These are phyloP conservation scores for Porphyrellus cyaneotinctus DNA, from an alignment of 768 basidiomycete species.

Conservation along the genomic window DNA sequence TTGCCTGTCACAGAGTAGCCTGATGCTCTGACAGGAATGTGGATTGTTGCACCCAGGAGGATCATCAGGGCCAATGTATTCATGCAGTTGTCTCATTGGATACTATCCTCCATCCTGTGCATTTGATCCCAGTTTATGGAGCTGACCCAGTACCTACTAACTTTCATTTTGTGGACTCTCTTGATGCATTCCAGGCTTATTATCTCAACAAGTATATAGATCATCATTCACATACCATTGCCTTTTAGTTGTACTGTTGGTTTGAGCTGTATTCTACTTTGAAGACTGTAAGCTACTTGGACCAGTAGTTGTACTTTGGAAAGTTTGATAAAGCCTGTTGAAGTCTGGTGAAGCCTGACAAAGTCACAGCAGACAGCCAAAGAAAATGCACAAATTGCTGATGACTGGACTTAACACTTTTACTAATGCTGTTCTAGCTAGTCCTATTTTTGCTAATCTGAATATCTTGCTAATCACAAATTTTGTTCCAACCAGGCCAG, in stretches of 20 bases:
- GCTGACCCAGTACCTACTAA: neutral
- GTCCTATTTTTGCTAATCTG: too few species aligned
- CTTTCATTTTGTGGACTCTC: neutral
- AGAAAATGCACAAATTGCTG: too few species aligned
- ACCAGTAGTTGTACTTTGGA: too few species aligned
- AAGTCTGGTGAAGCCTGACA: too few species aligned
- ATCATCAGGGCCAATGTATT: neutral
- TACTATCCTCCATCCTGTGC: neutral
- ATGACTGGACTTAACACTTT: too few species aligned
- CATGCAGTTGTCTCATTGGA: neutral
- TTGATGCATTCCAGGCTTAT: neutral
- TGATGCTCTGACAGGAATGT: neutral
- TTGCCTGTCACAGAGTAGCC: neutral
- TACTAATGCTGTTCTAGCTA: too few species aligned
- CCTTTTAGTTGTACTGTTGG: neutral
- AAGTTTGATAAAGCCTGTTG: too few species aligned
- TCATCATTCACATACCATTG: too few species aligned
- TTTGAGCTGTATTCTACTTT: neutral
- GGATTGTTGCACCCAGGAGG: neutral
- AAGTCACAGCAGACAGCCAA: too few species aligned
- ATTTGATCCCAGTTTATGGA: neutral
- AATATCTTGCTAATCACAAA: too few species aligned
- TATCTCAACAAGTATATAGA: neutral
- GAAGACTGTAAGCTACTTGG: too few species aligned
- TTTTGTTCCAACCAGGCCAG: too few species aligned